These are phyloP conservation scores for Rubus parviflorus DNA, from an alignment of 306 rosid species.

Conservation along the genomic window DNA sequence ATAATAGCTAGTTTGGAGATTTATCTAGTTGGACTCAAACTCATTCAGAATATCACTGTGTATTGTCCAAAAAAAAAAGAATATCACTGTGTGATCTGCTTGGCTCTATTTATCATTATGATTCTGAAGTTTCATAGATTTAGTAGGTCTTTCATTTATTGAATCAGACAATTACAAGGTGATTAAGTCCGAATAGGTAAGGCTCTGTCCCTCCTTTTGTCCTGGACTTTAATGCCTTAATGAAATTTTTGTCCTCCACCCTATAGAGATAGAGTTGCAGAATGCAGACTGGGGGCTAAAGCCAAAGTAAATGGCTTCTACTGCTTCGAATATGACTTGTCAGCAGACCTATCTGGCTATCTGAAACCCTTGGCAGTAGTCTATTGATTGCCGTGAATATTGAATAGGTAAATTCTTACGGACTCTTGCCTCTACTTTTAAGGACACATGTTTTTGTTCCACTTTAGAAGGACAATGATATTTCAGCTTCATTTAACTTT, in stretches of 20 bases:
- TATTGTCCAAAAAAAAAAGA: no score
- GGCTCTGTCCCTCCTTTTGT: constrained; percentile 1
- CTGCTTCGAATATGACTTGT: background rate
- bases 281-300: background rate
- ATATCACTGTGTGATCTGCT: background rate
- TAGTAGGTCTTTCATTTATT: constrained; percentile 21
- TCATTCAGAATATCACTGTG: background rate
- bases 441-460: background rate
- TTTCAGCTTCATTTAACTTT: background rate
- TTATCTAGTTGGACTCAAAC: background rate
- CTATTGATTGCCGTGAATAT: background rate
- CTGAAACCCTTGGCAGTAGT: background rate
- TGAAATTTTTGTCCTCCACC: constrained; percentile 1
- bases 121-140: background rate
- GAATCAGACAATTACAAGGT: constrained; percentile 3
- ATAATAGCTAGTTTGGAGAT: background rate
- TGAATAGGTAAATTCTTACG: background rate
- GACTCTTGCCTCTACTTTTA: background rate
- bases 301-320: constrained; percentile 1
- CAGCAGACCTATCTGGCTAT: constrained; percentile 13
- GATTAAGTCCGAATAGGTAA: constrained; percentile 3
- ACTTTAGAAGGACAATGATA: background rate
- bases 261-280: background rate
- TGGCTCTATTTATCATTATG: background rate
- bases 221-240: background rate